phyloP scores from a whole-genome alignment of 2,329 filamentous ascomycete genomes.

The Penicillium sclerotiorum region DNA sequence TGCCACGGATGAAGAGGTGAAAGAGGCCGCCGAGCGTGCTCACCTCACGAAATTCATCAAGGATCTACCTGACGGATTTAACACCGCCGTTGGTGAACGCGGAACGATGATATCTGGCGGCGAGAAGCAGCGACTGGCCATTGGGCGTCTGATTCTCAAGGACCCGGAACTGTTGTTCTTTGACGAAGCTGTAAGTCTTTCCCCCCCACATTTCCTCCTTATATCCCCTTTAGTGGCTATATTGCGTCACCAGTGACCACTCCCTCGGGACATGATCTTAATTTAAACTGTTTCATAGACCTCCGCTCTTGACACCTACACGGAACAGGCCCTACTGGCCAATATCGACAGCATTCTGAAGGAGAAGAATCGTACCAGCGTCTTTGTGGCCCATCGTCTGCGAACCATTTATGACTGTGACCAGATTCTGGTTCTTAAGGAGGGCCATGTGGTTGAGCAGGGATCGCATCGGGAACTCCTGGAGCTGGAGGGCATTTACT shows the following conservation, averaged over 20 bases:
- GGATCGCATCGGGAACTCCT: constrained; percentile 86
- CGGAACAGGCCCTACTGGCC: constrained; percentile 83
- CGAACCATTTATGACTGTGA: constrained; percentile 93
- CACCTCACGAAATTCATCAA: constrained; percentile 84
- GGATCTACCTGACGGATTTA: constrained; percentile 82
- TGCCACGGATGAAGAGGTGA: constrained; percentile 71
- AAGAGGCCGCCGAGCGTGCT: constrained; percentile 77
- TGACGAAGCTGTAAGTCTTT: constrained; percentile 71
- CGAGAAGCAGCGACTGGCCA: constrained; percentile 88
- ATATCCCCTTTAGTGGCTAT: background rate
- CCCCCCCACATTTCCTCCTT: background rate
- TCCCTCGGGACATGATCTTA: background rate
- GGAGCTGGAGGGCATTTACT: constrained; percentile 72
- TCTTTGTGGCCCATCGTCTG: constrained; percentile 91
- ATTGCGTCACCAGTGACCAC: background rate
- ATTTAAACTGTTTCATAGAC: constrained; percentile 52
- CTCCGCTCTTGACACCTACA: constrained; percentile 88
- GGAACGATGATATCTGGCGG: constrained; percentile 97
- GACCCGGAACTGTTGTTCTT: constrained; percentile 91
- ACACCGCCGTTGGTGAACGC: constrained; percentile 88
- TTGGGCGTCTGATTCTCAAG: constrained; percentile 82
- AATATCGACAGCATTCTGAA: constrained; percentile 92
- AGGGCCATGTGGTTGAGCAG: constrained; percentile 81
- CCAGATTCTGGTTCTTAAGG: constrained; percentile 85
- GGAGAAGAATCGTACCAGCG: constrained; percentile 85